Evolutionary conservation across 108 stramenopile species (phyloP), one percentile per base, ranked within the genome.

Genomic region (Nitzschia palea): DNA sequence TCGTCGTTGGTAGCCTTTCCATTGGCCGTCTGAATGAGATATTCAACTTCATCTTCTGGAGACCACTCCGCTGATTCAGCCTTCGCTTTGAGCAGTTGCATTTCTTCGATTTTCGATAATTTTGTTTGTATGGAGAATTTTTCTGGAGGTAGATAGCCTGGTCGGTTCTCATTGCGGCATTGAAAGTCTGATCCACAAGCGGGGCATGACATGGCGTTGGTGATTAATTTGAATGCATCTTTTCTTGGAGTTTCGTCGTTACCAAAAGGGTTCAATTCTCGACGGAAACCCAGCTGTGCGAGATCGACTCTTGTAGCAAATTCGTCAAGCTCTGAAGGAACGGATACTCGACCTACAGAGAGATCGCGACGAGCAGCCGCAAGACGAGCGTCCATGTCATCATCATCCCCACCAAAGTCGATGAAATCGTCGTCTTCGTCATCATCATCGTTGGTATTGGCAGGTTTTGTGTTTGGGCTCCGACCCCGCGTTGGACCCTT

Each of bases 111-210:
- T 55, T 89, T 87, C 2, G 71, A 32, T 26, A 92, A 73, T 62
- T 90, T 91, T 4, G 58, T 55, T 61, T 91, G 89, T 10, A 75
- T 45, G 18, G 87, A 86, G 36, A 78, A 88, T 62, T 95, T 95
- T 65, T 88, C 87, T 25, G 57, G 58, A 17, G 89, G 90, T 44
- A 95, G 67, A 67, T 73, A 95, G 25, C 94, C 94, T 35, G 94
- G 91, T 20, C 74, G 73, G 1, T 65, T 25, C 9, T 89, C 83
- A 50, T 90, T 73, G 5, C 68, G 65, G 34, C 60, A 65, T 68
- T 95, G 94, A 74, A 95, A 95, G 67, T 87, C 80, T 18, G 80
- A 67, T 59, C 94, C 94, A 67, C 94, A 95, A 6, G 87, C 94
- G 14, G 91, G 79, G 51, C 94, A 95, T 29, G 77, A 67, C 89